Conservation (phyloP, 1,284 basidiomycete species). For the Sanghuangporus baumii region DNA sequence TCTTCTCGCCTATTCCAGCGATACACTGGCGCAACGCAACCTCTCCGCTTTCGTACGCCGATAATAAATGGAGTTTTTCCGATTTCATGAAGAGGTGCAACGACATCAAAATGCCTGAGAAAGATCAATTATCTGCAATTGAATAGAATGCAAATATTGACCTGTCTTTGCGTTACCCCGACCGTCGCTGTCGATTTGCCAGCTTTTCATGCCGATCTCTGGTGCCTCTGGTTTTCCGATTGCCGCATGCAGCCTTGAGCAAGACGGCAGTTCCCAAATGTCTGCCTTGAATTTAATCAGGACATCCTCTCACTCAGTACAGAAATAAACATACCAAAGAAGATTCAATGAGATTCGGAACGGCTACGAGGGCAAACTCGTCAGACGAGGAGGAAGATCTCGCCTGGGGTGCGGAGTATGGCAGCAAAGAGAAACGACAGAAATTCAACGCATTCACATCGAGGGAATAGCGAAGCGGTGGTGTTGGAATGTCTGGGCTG, state of each 20-base stretch:
- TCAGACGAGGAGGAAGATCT: slow-evolving; percentile 19
- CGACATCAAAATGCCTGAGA: slow-evolving; percentile 79
- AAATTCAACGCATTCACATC: slow-evolving; percentile 89
- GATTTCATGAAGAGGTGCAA: slow-evolving; percentile 54
- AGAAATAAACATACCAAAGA: slow-evolving; percentile 51
- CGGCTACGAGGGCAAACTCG: slow-evolving; percentile 53
- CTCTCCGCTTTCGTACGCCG: slow-evolving; percentile 79
- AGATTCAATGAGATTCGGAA: slow-evolving; percentile 86
- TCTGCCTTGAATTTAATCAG: slow-evolving; percentile 52
- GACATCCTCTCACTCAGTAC: background rate
- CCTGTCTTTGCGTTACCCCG: slow-evolving; percentile 40
- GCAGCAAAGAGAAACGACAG: slow-evolving; percentile 68
- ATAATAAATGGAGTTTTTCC: slow-evolving; percentile 50
- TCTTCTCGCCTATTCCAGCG: slow-evolving; percentile 35
- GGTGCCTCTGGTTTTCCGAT: slow-evolving; percentile 46
- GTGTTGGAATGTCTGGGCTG: slow-evolving; percentile 41
- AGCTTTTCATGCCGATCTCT: slow-evolving; percentile 26
- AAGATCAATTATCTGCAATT: background rate
- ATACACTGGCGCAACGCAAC: slow-evolving; percentile 58
- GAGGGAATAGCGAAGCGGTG: slow-evolving; percentile 56
- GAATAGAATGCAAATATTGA: slow-evolving; percentile 21
- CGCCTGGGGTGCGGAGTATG: slow-evolving; percentile 14
- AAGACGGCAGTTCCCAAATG: slow-evolving; percentile 65
- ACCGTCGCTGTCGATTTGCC: slow-evolving; percentile 35
- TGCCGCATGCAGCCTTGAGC: slow-evolving; percentile 70